Conservation (phyloP, 148 eudicot genomes). For the Rhododendron henanense region DNA sequence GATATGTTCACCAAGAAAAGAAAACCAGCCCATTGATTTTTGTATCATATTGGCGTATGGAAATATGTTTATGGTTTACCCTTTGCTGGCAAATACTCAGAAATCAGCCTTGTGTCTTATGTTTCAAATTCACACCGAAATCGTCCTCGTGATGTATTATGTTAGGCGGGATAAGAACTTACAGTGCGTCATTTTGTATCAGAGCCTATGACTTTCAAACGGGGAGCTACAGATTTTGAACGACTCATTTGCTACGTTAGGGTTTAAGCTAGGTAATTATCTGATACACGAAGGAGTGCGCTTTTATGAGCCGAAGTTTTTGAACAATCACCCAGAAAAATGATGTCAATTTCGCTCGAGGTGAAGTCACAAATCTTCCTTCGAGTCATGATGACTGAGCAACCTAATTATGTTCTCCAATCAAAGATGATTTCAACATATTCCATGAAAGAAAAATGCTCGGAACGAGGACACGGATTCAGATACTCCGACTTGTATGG, state of each 20-base stretch:
- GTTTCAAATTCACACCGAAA: neutral
- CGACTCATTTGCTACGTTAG: neutral
- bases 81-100: neutral
- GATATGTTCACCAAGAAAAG: neutral
- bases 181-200: neutral
- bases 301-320: neutral
- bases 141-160: neutral
- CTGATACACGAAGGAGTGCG: neutral
- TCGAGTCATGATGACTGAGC: no score
- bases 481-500: no score
- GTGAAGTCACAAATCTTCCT: no score
- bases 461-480: no score
- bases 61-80: neutral
- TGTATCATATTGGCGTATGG: neutral
- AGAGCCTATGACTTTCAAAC: neutral
- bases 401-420: neutral
- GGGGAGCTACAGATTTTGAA: neutral
- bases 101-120: neutral
- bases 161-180: neutral
- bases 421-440: neutral
- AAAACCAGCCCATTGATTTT: neutral
- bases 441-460: neutral
- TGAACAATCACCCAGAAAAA: neutral
- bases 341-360: neutral
- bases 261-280: neutral